Base-by-base conservation (phyloP, 2,329 filamentous ascomycete genomes). In the Cryoendolithus antarcticus region DNA sequence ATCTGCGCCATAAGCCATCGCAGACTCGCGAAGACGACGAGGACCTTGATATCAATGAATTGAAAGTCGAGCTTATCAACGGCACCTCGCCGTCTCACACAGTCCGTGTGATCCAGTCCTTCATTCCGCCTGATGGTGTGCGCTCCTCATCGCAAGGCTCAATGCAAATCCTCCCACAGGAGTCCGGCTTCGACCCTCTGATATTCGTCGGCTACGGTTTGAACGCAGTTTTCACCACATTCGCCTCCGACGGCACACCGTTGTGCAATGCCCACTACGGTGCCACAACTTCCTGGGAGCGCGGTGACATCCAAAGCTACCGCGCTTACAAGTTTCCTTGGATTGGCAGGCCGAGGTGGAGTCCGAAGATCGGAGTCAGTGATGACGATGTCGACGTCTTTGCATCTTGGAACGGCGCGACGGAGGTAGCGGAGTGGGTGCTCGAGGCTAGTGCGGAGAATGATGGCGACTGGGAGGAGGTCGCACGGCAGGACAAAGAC, bases 191-290 rank as follows among this genome's bases (percentile, higher is more conserved):
- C 33, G 50, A 54, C 35, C 44, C 51, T 6, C 70, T 74, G 40
- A 64, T 68, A 2, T 52, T 77, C 8, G 64, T 77, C 11, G 70
- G 71, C 40, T 77, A 71, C 66, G 72, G 74, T 3, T 49, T 60
- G 30, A 49, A 54, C 11, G 52, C 53, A 1, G 54, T 60, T 6
- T 59, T 56, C 9, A 62, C 62, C 1, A 62, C 66, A 37, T 49
- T 66, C 45, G 58, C 58, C 1, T 44, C 56, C 2, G 61, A 66
- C 15, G 72, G 71, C 6, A 53, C 61, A 3, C 52, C 68, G 4
- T 55, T 76, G 8, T 74, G 72, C 55, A 66, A 75, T 39, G 59
- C 59, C 3, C 69, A 69, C 48, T 63, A 71, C 51, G 62, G 42
- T 38, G 44, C 51, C 4, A 35, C 45, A 8, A 49, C 45, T 9